Evolutionary conservation across 257 asterid genomes (phyloP).

Genomic region (Nicotiana tabacum): DNA sequence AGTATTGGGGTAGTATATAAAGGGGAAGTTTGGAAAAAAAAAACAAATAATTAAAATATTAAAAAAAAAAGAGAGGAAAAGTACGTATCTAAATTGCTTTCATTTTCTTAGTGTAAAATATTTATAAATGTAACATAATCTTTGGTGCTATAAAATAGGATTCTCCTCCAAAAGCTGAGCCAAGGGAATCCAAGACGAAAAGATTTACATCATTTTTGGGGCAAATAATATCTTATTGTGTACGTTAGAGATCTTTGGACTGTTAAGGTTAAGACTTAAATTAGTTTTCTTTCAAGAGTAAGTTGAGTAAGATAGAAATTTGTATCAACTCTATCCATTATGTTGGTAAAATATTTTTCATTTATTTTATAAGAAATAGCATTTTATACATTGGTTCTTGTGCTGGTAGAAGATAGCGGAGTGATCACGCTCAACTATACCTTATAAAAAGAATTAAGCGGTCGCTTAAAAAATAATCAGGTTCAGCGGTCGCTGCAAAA

Average conservation of each 20-base stretch:
- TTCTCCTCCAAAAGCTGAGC: neutral
- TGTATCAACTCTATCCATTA: neutral
- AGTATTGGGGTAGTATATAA: neutral
- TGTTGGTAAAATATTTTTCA: neutral
- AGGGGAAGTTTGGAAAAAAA: neutral
- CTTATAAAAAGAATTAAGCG: too few relatives aligned
- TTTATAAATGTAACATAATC: too few relatives aligned
- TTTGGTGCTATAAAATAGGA: neutral
- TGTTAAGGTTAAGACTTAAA: neutral
- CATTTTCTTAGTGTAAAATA: too few relatives aligned
- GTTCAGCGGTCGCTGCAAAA: too few relatives aligned
- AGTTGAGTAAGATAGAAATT: neutral
- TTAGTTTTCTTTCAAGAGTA: neutral
- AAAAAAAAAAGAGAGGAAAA: too few relatives aligned
- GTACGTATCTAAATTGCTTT: neutral
- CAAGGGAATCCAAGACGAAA: neutral
- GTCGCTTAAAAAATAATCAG: too few relatives aligned
- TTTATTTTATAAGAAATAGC: neutral
- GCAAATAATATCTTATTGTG: neutral
- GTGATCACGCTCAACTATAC: too few relatives aligned
- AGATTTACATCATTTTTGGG: too few relatives aligned
- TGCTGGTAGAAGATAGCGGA: too few relatives aligned
- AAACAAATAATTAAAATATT: neutral
- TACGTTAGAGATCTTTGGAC: neutral
- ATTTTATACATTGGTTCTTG: too few relatives aligned